phyloP scores from a whole-genome alignment of 768 basidiomycete species.

The Amanita thiersii region DNA sequence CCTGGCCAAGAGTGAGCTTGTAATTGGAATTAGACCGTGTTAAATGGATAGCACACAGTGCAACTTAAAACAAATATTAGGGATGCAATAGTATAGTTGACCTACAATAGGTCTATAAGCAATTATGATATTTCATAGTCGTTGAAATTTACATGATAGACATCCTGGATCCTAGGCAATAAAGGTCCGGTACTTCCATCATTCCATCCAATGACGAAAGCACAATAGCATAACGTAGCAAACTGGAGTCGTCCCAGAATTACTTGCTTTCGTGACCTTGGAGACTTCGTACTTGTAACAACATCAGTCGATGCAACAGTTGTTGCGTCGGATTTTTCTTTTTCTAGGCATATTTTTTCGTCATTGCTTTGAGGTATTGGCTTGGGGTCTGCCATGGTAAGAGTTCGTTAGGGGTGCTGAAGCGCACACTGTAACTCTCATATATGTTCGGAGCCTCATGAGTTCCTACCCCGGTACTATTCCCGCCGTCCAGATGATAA shows the following conservation, averaged over 20 bases:
- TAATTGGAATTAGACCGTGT: background rate
- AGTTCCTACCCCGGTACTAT: too few relatives aligned
- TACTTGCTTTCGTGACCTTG: conserved; percentile 15
- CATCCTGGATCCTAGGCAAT: conserved; percentile 61
- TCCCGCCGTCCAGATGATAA: too few relatives aligned
- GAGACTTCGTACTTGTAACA: too few relatives aligned
- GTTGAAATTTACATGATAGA: conserved; percentile 41
- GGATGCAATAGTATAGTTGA: conserved; percentile 47
- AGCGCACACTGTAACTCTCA: too few relatives aligned
- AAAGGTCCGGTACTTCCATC: conserved; percentile 71
- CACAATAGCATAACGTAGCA: conserved; percentile 40
- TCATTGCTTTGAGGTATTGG: too few relatives aligned
- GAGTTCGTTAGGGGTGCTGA: too few relatives aligned
- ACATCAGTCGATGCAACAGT: too few relatives aligned
- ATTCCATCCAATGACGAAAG: conserved; percentile 71
- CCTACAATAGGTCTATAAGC: conserved; percentile 19
- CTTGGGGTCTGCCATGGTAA: too few relatives aligned
- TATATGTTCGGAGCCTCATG: too few relatives aligned
- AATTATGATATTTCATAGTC: background rate
- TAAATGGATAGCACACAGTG: conserved; percentile 20
- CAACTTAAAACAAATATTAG: conserved; percentile 44
- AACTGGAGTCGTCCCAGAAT: conserved; percentile 36
- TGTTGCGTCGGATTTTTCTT: too few relatives aligned
- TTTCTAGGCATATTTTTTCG: too few relatives aligned
- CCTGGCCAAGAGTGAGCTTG: conserved; percentile 18